Percentiles rank a stretch among this genome's conserved stretches.
Evolutionary conservation across 2,329 filamentous ascomycete species (phyloP).

Genomic region (Diplodia corticola): DNA sequence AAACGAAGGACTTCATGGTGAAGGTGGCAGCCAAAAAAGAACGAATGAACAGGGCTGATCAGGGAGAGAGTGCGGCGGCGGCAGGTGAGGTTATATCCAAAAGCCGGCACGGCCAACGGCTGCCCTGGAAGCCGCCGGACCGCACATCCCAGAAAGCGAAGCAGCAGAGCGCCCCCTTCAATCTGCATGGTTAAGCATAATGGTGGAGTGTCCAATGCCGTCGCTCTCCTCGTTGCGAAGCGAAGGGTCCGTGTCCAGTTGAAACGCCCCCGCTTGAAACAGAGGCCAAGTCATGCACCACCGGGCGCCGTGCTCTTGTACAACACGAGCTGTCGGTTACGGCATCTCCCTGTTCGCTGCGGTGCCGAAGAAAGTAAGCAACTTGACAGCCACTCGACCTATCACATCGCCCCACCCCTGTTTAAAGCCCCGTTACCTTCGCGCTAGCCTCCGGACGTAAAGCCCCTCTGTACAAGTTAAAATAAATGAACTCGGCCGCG

Average conservation of each 20-base stretch:
- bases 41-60: slow-evolving; percentile 5
- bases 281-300: neutral
- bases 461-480: neutral
- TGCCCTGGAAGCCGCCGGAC: slow-evolving; percentile 4
- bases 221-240: neutral
- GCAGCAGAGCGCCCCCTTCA: neutral
- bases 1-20: slow-evolving; percentile 14
- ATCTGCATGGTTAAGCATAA: slow-evolving; percentile 17
- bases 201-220: neutral
- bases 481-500: neutral
- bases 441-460: neutral
- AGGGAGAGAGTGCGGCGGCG: neutral
- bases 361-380: neutral
- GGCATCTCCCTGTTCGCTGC: neutral
- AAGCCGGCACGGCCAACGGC: neutral
- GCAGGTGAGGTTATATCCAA: slow-evolving; percentile 4
- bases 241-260: slow-evolving; percentile 10
- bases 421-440: neutral
- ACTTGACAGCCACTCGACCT: neutral
- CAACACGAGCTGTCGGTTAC: neutral
- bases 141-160: slow-evolving; percentile 14
- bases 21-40: neutral
- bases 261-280: slow-evolving; percentile 16
- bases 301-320: neutral
- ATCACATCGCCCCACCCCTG: neutral